A percentile compares a stretch with the other conserved stretches of the same genome.
Conservation (phyloP, 2,329 filamentous ascomycete species). For the Cordyceps javanica region DNA sequence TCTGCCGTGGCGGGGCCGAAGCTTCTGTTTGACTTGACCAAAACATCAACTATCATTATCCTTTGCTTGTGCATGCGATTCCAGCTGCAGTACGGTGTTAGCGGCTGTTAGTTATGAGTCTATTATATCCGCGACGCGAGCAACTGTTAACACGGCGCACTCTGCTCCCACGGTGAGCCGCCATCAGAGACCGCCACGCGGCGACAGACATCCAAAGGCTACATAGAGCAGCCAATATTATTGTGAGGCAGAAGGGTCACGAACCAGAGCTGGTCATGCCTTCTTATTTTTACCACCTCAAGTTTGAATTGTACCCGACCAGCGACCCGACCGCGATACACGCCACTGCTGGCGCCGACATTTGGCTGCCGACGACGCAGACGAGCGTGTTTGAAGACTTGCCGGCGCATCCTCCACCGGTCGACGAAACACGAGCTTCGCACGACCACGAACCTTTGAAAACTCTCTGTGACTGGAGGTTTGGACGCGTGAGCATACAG, state of each 20-base stretch:
- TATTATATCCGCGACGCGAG: not conserved
- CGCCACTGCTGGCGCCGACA: constrained; percentile 16
- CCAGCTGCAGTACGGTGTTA: not conserved
- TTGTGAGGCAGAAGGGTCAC: not conserved
- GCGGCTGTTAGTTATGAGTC: not conserved
- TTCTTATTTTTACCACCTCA: constrained; percentile 60
- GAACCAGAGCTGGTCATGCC: constrained; percentile 39
- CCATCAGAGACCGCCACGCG: not conserved
- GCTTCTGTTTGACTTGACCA: not conserved
- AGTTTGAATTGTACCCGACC: constrained; percentile 56
- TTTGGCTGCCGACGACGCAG: constrained; percentile 46
- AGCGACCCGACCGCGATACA: constrained; percentile 27
- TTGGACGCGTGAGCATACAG: constrained; percentile 71
- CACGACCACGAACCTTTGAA: not conserved
- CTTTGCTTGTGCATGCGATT: not conserved
- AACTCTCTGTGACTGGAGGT: constrained; percentile 64
- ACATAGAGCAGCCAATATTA: not conserved
- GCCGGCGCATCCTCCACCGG: constrained; percentile 40
- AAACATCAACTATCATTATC: not conserved
- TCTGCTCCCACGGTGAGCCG: not conserved
- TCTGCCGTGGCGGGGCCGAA: not conserved
- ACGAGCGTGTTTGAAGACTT: constrained; percentile 51
- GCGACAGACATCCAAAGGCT: not conserved
- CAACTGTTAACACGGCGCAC: not conserved
- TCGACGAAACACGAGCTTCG: not conserved